These are phyloP conservation scores for Erodium moschatum DNA, from an alignment of 441 rosid species.

Conservation along the genomic window DNA sequence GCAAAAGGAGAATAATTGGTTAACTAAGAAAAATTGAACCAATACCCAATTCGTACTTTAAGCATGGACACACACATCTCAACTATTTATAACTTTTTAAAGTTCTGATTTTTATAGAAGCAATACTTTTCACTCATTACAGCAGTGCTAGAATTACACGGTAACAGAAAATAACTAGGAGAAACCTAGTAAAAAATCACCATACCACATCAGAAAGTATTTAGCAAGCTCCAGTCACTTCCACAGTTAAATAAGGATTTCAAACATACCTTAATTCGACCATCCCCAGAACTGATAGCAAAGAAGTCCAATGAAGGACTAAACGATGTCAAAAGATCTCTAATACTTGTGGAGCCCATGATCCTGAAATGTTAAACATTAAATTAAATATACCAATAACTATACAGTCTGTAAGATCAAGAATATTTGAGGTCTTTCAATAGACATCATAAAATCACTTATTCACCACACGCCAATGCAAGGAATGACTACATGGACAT, in stretches of 20 bases:
- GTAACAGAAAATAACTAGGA: neutral
- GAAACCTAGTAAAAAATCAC: neutral
- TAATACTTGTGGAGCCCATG: slow-evolving; percentile 46
- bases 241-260: neutral
- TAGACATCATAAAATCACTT: too few species aligned
- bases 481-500: too few species aligned
- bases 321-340: slow-evolving; percentile 60
- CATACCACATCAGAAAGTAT: too few species aligned
- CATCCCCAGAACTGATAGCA: slow-evolving; percentile 72
- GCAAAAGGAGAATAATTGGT: neutral
- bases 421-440: too few species aligned
- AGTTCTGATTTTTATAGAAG: neutral
- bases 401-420: too few species aligned
- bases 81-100: neutral
- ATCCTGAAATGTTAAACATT: slow-evolving; percentile 1
- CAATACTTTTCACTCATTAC: too few species aligned
- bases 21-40: slow-evolving; percentile 8
- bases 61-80: neutral
- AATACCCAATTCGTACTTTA: neutral
- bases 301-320: slow-evolving; percentile 69
- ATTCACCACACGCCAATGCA: too few species aligned
- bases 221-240: too few species aligned
- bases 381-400: too few species aligned
- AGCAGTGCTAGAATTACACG: too few species aligned
- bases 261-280: slow-evolving; percentile 60